Evolutionary conservation across 176 grass and related monocot species (phyloP).

Genomic region (Phragmites australis): DNA sequence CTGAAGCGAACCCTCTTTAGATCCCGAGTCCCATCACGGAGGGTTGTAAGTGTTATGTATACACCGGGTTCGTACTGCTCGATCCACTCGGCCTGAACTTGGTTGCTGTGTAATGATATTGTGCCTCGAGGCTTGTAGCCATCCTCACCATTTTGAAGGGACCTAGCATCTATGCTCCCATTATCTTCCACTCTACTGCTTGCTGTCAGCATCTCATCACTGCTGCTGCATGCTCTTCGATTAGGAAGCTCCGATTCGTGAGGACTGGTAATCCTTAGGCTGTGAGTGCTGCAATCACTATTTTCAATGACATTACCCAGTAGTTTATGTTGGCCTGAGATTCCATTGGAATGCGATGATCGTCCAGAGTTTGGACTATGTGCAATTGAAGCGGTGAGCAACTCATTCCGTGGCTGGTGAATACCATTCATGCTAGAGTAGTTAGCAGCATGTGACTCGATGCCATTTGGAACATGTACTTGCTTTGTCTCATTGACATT

Average conservation of each 20-base stretch:
- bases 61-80: conserved; percentile 89
- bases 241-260: conserved; percentile 30
- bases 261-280: conserved; percentile 48
- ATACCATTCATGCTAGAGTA: conserved; percentile 59
- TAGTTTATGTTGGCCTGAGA: conserved; percentile 51
- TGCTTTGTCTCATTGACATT: conserved; percentile 57
- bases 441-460: conserved; percentile 32
- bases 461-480: conserved; percentile 49
- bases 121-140: conserved; percentile 61
- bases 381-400: conserved; percentile 36
- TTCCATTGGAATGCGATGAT: conserved; percentile 46
- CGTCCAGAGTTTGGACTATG: conserved; percentile 34
- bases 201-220: conserved; percentile 52
- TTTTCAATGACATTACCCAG: conserved; percentile 45
- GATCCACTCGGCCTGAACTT: conserved; percentile 78
- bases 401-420: conserved; percentile 50
- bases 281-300: conserved; percentile 58
- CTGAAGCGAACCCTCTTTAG: conserved; percentile 92
- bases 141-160: conserved; percentile 58
- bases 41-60: conserved; percentile 81
- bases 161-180: conserved; percentile 55
- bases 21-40: conserved; percentile 73
- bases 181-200: conserved; percentile 56
- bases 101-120: conserved; percentile 50
- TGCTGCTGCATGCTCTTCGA: conserved; percentile 45